A percentile compares a stretch with the other conserved stretches of the same genome.
phyloP scores from a whole-genome alignment of 2,329 filamentous ascomycete species.

The Talaromyces sp. region DNA sequence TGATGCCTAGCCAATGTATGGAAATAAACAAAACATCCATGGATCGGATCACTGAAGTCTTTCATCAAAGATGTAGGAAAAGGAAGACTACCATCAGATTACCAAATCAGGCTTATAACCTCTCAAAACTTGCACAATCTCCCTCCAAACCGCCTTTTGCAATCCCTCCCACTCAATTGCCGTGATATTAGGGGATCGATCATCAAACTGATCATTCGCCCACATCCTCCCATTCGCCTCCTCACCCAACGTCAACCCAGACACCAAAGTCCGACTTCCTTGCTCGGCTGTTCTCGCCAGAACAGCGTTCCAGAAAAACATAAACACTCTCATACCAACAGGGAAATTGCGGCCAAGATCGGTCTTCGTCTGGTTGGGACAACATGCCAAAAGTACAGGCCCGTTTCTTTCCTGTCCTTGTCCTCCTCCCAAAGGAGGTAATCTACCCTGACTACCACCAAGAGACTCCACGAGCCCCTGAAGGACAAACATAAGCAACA shows the following conservation, averaged over 20 bases:
- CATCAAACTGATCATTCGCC: conserved; percentile 11
- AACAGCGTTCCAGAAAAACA: conserved; percentile 6
- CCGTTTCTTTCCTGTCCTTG: background rate
- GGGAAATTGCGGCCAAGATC: conserved; percentile 7
- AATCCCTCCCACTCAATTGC: conserved; percentile 5
- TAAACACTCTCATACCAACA: background rate
- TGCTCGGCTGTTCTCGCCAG: conserved; percentile 9
- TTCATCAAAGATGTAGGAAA: background rate
- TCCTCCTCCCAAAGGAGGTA: background rate
- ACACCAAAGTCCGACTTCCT: conserved; percentile 6
- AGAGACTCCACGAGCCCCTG: conserved; percentile 11
- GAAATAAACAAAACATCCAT: too few species aligned
- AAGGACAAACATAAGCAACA: conserved; percentile 14
- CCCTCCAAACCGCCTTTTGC: conserved; percentile 9
- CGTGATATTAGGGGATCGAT: conserved; percentile 7
- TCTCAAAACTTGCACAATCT: conserved; percentile 10
- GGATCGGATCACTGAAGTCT: too few species aligned
- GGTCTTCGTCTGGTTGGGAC: conserved; percentile 10
- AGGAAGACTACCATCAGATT: background rate
- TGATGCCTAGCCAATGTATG: too few species aligned
- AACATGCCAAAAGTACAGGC: conserved; percentile 9
- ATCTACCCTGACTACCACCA: conserved; percentile 3
- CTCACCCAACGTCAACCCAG: conserved; percentile 7
- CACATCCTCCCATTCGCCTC: conserved; percentile 13
- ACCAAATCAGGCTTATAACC: background rate